Evolutionary conservation across 768 basidiomycete genomes (phyloP).

Genomic region (Paxillus ammoniavirescens): DNA sequence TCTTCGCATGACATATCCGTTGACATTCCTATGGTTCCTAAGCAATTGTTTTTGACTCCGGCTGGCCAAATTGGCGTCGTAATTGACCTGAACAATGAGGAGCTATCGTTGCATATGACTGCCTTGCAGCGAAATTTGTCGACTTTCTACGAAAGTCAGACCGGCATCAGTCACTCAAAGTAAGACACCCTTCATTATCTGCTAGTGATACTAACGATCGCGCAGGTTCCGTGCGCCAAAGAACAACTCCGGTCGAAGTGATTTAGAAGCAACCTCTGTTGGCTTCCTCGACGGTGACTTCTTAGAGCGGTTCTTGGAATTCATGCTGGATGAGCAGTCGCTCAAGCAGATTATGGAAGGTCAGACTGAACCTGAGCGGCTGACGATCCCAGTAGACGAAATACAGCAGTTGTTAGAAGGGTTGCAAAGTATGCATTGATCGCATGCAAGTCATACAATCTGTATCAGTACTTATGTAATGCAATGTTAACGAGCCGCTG

Average conservation of each 20-base stretch:
- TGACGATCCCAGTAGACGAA: constrained; percentile 40
- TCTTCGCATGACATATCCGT: constrained; percentile 42
- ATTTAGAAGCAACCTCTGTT: constrained; percentile 52
- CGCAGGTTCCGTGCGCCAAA: constrained; percentile 71
- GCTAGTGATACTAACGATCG: constrained; percentile 1
- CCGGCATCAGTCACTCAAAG: constrained; percentile 61
- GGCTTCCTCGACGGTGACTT: constrained; percentile 92
- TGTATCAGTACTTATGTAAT: constrained; percentile 16
- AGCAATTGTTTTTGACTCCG: constrained; percentile 73
- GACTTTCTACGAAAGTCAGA: constrained; percentile 47
- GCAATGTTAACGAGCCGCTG: not conserved
- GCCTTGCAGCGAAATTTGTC: constrained; percentile 76
- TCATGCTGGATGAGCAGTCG: constrained; percentile 36
- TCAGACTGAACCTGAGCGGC: constrained; percentile 53
- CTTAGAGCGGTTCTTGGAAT: constrained; percentile 62
- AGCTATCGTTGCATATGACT: constrained; percentile 56
- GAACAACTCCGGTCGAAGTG: constrained; percentile 51
- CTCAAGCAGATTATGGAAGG: constrained; percentile 58
- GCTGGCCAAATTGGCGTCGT: constrained; percentile 79
- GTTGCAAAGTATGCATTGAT: constrained; percentile 57
- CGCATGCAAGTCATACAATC: constrained; percentile 10
- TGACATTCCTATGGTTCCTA: constrained; percentile 45
- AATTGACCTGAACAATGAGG: constrained; percentile 52
- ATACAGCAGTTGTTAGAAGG: constrained; percentile 45
- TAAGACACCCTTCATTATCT: constrained; percentile 29